Conservation (phyloP, 108 stramenopile genomes). For the Conticribra weissflogii region DNA sequence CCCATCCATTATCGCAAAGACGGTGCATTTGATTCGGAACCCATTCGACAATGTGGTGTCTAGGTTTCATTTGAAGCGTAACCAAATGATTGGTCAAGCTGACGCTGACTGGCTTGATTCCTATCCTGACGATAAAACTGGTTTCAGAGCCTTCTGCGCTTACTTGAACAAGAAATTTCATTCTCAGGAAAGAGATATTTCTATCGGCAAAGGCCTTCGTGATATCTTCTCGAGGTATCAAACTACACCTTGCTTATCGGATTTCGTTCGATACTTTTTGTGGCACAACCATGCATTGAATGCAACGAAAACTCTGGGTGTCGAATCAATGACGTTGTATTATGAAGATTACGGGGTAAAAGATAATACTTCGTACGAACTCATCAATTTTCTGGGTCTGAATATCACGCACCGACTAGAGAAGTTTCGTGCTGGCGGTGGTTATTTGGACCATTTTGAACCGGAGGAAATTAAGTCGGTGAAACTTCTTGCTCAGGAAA, state of each 20-base stretch:
- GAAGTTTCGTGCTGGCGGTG: conserved; percentile 20
- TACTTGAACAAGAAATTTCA: conserved; percentile 13
- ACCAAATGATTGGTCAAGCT: conserved; percentile 14
- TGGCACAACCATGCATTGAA: conserved; percentile 27
- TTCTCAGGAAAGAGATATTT: background rate
- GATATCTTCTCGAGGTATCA: conserved; percentile 8
- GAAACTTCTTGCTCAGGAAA: background rate
- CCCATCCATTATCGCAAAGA: conserved; percentile 45
- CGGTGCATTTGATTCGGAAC: conserved; percentile 72
- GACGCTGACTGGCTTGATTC: conserved; percentile 12
- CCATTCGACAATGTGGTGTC: conserved; percentile 77
- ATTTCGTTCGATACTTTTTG: conserved; percentile 24
- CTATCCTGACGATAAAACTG: conserved; percentile 17
- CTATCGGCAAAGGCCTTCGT: background rate
- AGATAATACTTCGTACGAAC: conserved; percentile 16
- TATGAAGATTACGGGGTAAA: conserved; percentile 23
- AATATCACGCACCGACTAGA: conserved; percentile 8
- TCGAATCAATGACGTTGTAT: conserved; percentile 15
- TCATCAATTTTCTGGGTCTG: conserved; percentile 32
- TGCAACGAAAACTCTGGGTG: background rate
- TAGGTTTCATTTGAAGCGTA: conserved; percentile 65
- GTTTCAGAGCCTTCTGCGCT: conserved; percentile 35
- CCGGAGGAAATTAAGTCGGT: background rate
- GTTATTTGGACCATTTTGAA: conserved; percentile 3
- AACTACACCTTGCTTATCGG: conserved; percentile 14